Conservation (phyloP, 495 filamentous ascomycete species). For the Penicillium pancosmium region DNA sequence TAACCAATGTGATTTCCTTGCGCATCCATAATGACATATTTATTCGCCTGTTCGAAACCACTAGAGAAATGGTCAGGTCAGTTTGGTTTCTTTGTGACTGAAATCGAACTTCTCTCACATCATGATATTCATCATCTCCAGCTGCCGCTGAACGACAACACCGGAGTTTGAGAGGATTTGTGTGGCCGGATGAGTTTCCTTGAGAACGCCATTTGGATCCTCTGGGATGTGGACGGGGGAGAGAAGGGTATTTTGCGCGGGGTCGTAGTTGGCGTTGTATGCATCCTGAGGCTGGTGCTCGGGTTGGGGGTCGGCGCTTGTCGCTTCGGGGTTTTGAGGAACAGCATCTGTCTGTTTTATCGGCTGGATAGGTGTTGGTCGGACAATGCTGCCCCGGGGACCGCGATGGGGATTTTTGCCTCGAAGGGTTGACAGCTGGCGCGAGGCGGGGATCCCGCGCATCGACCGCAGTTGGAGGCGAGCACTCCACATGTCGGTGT, state of each 20-base stretch:
- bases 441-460: constrained; percentile 28
- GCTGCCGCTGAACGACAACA: constrained; percentile 65
- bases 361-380: constrained; percentile 25
- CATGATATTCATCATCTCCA: constrained; percentile 73
- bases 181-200: constrained; percentile 61
- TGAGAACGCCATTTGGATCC: constrained; percentile 64
- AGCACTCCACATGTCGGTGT: constrained; percentile 33
- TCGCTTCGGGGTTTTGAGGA: constrained; percentile 11
- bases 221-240: constrained; percentile 62
- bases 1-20: constrained; percentile 69
- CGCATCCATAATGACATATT: constrained; percentile 73
- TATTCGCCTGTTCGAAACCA: constrained; percentile 74
- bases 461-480: constrained; percentile 27
- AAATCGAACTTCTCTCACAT: constrained; percentile 38
- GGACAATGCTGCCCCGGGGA: constrained; percentile 36
- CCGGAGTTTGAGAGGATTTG: constrained; percentile 62
- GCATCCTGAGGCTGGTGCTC: constrained; percentile 17
- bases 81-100: not conserved
- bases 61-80: constrained; percentile 22
- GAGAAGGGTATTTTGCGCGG: constrained; percentile 50
- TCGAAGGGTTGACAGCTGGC: constrained; percentile 37
- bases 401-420: constrained; percentile 29
- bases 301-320: constrained; percentile 10
- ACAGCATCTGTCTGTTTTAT: constrained; percentile 13
- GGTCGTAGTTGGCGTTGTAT: constrained; percentile 35